These are phyloP conservation scores for Salix brachista DNA, from an alignment of 345 rosid species.

Conservation along the genomic window DNA sequence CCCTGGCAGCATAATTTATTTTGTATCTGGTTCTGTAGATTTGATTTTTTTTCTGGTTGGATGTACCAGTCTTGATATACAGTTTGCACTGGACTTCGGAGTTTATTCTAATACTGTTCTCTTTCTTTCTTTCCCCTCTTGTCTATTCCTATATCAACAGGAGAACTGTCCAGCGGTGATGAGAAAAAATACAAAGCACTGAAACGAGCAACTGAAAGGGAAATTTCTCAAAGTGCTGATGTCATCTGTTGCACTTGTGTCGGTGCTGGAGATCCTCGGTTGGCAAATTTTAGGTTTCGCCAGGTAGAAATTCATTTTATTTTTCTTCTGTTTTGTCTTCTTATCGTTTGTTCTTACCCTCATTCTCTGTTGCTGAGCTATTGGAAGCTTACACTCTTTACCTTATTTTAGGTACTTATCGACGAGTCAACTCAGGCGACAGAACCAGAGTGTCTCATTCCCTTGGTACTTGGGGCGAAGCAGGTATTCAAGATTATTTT, in stretches of 20 bases:
- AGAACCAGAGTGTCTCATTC: constrained; percentile 99
- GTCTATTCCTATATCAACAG: constrained; percentile 31
- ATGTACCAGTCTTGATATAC: neutral
- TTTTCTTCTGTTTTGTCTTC: neutral
- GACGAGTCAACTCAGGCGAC: constrained; percentile 99
- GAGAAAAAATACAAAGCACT: constrained; percentile 97
- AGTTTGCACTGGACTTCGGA: neutral
- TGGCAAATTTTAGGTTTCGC: constrained; percentile 95
- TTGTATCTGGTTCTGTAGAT: neutral
- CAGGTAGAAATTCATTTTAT: constrained; percentile 50
- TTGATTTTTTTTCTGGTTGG: constrained; percentile 1
- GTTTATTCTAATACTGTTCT: neutral
- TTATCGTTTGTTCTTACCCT: too few relatives aligned
- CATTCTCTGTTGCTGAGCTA: neutral
- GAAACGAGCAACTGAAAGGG: constrained; percentile 96
- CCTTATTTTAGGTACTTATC: constrained; percentile 72
- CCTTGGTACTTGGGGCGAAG: constrained; percentile 94
- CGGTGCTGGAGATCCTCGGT: constrained; percentile 99
- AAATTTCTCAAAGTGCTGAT: constrained; percentile 98
- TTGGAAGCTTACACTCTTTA: constrained; percentile 16
- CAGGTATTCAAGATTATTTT: constrained; percentile 51
- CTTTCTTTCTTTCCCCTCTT: neutral
- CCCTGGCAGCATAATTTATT: neutral
- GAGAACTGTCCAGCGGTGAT: constrained; percentile 96
- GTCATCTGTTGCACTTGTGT: constrained; percentile 99